These are phyloP conservation scores for Aspergillus funiculosus DNA, from an alignment of 495 filamentous ascomycete species.

Conservation along the genomic window DNA sequence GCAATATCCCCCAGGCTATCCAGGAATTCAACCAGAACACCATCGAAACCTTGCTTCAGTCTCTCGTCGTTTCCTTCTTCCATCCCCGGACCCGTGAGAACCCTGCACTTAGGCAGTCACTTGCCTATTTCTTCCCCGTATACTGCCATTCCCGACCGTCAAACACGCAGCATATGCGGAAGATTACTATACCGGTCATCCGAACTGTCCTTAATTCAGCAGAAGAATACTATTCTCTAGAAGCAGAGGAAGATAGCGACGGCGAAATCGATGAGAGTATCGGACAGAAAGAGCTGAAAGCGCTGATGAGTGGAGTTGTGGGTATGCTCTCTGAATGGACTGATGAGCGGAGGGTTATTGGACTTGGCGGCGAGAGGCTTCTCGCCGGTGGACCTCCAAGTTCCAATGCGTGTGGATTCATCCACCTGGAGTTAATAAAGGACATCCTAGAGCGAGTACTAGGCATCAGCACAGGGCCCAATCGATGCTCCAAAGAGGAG, in stretches of 20 bases:
- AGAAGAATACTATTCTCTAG: constrained; percentile 46
- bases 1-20: constrained; percentile 40
- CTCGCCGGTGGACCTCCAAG: constrained; percentile 51
- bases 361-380: constrained; percentile 53
- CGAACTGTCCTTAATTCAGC: constrained; percentile 52
- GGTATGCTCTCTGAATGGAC: constrained; percentile 92
- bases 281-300: constrained; percentile 76
- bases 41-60: constrained; percentile 67
- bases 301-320: constrained; percentile 64
- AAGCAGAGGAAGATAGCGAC: constrained; percentile 50
- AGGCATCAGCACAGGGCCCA: constrained; percentile 29
- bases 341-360: constrained; percentile 80
- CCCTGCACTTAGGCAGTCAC: constrained; percentile 77
- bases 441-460: constrained; percentile 34
- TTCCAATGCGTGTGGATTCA: constrained; percentile 49
- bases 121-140: constrained; percentile 94
- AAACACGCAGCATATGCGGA: constrained; percentile 74
- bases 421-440: constrained; percentile 34
- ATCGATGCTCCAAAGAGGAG: constrained; percentile 63
- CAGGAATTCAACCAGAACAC: constrained; percentile 41
- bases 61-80: constrained; percentile 80
- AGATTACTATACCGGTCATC: constrained; percentile 61
- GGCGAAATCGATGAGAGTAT: constrained; percentile 59
- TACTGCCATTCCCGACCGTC: constrained; percentile 78
- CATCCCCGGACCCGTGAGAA: constrained; percentile 79